phyloP scores from a whole-genome alignment of 257 asterid species.

The Solanum acaule region DNA sequence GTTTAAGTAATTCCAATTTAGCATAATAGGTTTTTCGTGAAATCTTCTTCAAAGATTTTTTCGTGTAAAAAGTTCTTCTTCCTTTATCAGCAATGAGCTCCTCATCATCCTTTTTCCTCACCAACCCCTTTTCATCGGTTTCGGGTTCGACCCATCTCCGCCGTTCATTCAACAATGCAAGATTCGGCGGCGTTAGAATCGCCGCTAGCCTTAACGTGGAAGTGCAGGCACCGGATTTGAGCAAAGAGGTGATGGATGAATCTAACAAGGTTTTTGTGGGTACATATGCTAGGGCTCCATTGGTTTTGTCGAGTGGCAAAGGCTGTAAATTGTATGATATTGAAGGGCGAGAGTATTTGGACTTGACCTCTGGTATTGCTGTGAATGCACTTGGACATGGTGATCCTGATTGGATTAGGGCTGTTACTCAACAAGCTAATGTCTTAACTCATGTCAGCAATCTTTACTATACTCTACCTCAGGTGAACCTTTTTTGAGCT shows the following conservation, averaged over 20 bases:
- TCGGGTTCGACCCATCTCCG: constrained; percentile 10
- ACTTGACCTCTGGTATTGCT: constrained; percentile 78
- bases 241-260: constrained; percentile 56
- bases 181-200: neutral
- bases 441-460: constrained; percentile 81
- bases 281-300: constrained; percentile 70
- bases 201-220: constrained; percentile 44
- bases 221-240: constrained; percentile 13
- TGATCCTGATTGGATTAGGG: constrained; percentile 73
- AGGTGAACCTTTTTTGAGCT: constrained; percentile 28
- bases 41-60: neutral
- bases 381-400: constrained; percentile 94
- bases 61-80: neutral
- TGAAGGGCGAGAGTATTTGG: constrained; percentile 84
- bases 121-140: constrained; percentile 6
- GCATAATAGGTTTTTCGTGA: neutral
- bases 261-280: constrained; percentile 66
- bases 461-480: constrained; percentile 55
- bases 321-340: constrained; percentile 81
- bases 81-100: constrained; percentile 21
- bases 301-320: constrained; percentile 64
- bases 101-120: constrained; percentile 17
- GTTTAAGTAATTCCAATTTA: neutral
- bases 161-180: constrained; percentile 5
- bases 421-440: constrained; percentile 58